These are phyloP conservation scores for Aspergillus sp. DNA, from an alignment of 2,329 filamentous ascomycete genomes.

Conservation along the genomic window DNA sequence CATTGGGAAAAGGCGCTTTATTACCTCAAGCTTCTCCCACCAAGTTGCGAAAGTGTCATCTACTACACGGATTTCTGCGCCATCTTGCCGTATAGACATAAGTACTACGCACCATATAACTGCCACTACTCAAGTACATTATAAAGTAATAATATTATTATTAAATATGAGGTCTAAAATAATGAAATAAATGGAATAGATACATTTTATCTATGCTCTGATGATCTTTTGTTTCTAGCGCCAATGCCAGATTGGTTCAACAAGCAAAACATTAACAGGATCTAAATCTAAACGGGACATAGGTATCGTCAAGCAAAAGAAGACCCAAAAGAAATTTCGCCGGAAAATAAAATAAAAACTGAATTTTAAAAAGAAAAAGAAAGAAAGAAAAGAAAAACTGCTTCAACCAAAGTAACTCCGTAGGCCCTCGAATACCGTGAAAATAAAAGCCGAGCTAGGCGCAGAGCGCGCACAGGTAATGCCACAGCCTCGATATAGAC, in stretches of 20 bases:
- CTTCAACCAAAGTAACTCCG: slow-evolving; percentile 61
- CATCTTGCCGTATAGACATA: neutral
- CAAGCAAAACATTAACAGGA: slow-evolving; percentile 11
- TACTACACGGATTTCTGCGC: neutral
- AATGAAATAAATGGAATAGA: neutral
- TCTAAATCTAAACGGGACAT: slow-evolving; percentile 14
- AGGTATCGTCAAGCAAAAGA: slow-evolving; percentile 21
- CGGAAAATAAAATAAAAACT: neutral
- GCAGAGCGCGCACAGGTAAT: slow-evolving; percentile 86
- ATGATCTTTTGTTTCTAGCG: neutral
- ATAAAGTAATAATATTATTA: no score
- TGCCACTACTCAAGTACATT: neutral
- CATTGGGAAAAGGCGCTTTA: neutral
- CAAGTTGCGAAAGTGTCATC: neutral
- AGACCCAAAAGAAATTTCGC: neutral
- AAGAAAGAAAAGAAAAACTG: neutral
- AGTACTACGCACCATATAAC: neutral
- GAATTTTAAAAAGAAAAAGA: neutral
- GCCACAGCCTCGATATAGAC: slow-evolving; percentile 90
- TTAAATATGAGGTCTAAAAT: neutral
- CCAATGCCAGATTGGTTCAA: slow-evolving; percentile 20
- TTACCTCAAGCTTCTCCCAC: neutral
- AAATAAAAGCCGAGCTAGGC: slow-evolving; percentile 97
- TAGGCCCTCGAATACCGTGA: slow-evolving; percentile 88
- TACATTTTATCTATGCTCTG: neutral